Evolutionary conservation across 306 rosid species (phyloP), one percentile per base, ranked within the genome.

Genomic region (Medicago lupulina): DNA sequence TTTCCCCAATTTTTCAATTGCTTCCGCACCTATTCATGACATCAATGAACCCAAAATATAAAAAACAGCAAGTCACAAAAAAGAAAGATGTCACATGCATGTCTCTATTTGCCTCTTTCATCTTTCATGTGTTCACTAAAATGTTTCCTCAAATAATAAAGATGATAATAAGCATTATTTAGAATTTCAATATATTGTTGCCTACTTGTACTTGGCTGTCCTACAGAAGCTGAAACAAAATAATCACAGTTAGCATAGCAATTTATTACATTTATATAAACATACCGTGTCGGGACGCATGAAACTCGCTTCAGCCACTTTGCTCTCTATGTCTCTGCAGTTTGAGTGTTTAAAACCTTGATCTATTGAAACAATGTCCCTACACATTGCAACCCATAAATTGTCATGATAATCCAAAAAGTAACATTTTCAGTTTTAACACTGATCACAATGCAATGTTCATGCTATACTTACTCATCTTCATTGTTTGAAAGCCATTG

Each of bases 241-340:
- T 34, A 34, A 34, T 34, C 38, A 34, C 38, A 31, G 36, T 31
- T 23, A 31, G 36, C 36, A 31, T 44, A 44, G 51, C 51, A 12
- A 46, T 34, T 34, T 34, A 34, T 34, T 5, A 34, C 38, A 34
- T 34, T 34, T 67, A 76, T 76, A 71, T 61, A 46, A 62, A 55
- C 93, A 80, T 88, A 94, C 98, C 4, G 97, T 86, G 74, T 94
- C 98, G 73, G 96, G 62, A 50, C 90, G 94, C 96, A 94, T 90
- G 85, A 85, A 94, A 58, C 96, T 82, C 51, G 93, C 96, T 87
- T 91, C 97, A 46, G 89, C 74, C 67, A 87, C 85, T 80, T 91
- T 91, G 77, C 86, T 81, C 83, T 94, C 85, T 69, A 91, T 76
- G 90, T 78, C 95, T 90, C 81, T 43, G 79, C 54, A 85, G 80